Conservation (phyloP, 805 yeast species). For the Millerozyma acaciae region DNA sequence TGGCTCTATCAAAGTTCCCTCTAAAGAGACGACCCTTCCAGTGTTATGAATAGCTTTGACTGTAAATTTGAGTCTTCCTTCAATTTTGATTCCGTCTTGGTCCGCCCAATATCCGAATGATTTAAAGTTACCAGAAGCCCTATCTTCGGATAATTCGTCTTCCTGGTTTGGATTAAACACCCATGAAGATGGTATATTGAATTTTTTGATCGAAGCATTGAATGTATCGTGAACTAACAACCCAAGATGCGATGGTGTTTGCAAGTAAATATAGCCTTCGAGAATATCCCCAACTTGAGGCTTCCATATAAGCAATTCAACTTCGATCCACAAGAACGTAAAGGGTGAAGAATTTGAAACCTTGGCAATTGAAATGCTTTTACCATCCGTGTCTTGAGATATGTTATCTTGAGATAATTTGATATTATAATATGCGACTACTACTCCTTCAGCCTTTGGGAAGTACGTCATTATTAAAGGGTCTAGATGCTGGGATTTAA, state of each 20-base stretch:
- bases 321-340: conserved; percentile 80
- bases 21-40: conserved; percentile 79
- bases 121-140: conserved; percentile 31
- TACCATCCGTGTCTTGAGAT: conserved; percentile 36
- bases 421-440: conserved; percentile 72
- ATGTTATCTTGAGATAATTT: conserved; percentile 43
- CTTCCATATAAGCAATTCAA: conserved; percentile 82
- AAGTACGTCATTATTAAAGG: conserved; percentile 83
- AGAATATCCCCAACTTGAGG: conserved; percentile 84
- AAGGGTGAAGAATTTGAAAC: conserved; percentile 81
- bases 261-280: conserved; percentile 87
- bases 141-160: conserved; percentile 44
- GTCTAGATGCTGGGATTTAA: conserved; percentile 84
- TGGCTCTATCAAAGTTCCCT: conserved; percentile 74
- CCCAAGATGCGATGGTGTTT: conserved; percentile 93
- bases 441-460: conserved; percentile 71
- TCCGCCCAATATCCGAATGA: conserved; percentile 90
- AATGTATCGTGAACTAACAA: conserved; percentile 87
- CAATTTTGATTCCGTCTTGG: conserved; percentile 65
- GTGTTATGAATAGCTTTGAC: conserved; percentile 70
- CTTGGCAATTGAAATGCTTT: conserved; percentile 51
- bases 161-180: conserved; percentile 74
- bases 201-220: conserved; percentile 86
- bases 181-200: conserved; percentile 85
- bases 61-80: conserved; percentile 76